These are phyloP conservation scores for Parastagonospora avenae DNA, from an alignment of 2,329 filamentous ascomycete species.

Conservation along the genomic window DNA sequence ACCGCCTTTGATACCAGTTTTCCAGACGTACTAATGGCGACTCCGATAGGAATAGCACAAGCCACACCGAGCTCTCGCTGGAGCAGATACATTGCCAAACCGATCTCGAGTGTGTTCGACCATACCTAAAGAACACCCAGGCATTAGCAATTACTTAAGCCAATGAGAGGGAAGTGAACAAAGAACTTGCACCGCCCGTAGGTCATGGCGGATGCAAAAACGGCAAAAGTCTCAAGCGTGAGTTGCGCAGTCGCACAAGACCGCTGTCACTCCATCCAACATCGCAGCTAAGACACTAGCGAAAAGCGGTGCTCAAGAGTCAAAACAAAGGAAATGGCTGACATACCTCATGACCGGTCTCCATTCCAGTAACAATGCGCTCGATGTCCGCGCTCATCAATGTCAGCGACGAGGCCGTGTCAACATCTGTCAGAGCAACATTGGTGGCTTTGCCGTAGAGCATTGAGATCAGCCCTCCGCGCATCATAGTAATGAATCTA, in stretches of 20 bases:
- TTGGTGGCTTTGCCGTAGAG: conserved; percentile 42
- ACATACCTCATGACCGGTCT: conserved; percentile 37
- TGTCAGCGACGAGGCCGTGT: conserved; percentile 38
- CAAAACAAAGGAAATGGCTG: no score
- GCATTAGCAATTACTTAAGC: no score
- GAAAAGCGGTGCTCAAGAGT: no score
- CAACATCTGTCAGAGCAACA: conserved; percentile 34
- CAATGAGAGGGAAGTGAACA: neutral
- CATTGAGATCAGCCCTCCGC: conserved; percentile 43
- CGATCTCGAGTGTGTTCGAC: conserved; percentile 50
- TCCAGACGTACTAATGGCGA: conserved; percentile 44
- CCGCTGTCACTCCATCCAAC: no score
- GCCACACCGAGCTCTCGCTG: conserved; percentile 54
- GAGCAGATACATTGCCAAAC: conserved; percentile 55
- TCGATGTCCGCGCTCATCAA: conserved; percentile 47
- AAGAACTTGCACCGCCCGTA: neutral
- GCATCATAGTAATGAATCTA: conserved; percentile 42
- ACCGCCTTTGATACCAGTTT: neutral
- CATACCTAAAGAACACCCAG: conserved; percentile 20
- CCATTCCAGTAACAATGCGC: conserved; percentile 42
- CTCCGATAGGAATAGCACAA: conserved; percentile 54
- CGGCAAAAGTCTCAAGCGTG: neutral
- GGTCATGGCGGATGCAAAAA: neutral
- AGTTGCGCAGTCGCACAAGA: neutral
- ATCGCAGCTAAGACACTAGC: no score